Conservation (phyloP, 75 land plant species). For the Chamaecyparis obtusa region DNA sequence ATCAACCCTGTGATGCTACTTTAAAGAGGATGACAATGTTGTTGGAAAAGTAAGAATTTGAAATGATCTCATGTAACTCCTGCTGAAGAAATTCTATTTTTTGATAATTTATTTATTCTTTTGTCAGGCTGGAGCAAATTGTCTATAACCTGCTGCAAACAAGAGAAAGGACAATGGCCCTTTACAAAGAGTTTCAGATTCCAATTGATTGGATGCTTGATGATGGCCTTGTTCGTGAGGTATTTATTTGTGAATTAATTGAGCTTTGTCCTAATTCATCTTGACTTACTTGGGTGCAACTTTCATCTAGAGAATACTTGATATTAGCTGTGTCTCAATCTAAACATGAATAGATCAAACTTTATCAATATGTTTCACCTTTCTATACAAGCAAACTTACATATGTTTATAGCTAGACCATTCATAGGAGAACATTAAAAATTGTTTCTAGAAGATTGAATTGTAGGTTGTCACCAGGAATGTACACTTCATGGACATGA, state of each 20-base stretch:
- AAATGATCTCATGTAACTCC: neutral
- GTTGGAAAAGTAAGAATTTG: constrained; percentile 71
- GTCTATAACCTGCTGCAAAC: constrained; percentile 49
- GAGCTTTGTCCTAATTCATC: neutral
- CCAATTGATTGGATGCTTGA: constrained; percentile 84
- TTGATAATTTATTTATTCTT: neutral
- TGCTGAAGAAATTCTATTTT: neutral
- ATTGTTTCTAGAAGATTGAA: neutral
- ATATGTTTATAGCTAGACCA: neutral
- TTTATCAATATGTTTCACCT: neutral
- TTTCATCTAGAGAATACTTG: neutral
- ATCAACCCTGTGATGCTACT: constrained; percentile 28
- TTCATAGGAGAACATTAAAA: neutral
- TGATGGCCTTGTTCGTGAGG: constrained; percentile 57
- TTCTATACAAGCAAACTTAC: neutral
- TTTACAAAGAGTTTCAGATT: constrained; percentile 63
- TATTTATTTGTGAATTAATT: constrained; percentile 9
- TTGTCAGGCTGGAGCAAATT: constrained; percentile 56
- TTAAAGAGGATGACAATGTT: constrained; percentile 53
- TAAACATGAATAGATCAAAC: neutral
- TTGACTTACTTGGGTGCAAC: neutral
- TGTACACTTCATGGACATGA: neutral
- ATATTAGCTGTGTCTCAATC: neutral
- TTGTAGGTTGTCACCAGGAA: neutral
- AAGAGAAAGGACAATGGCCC: constrained; percentile 42